Conservation (phyloP, 768 basidiomycete species). For the Rhizopogon rudus region DNA sequence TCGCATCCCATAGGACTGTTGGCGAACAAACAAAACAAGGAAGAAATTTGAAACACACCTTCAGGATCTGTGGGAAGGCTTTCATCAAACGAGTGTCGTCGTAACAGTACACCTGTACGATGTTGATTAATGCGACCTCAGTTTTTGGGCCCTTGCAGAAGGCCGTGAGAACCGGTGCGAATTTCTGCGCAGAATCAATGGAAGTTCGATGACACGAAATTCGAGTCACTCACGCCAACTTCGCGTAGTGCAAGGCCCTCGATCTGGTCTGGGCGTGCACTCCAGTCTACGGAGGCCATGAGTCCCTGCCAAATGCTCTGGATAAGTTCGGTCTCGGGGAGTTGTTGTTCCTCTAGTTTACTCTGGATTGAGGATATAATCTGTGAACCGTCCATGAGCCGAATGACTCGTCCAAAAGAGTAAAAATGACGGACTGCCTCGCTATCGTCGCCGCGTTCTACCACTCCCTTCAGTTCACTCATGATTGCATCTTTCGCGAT, state of each 20-base stretch:
- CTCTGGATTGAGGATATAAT: slow-evolving; percentile 70
- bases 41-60: slow-evolving; percentile 39
- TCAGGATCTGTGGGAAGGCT: slow-evolving; percentile 91
- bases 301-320: slow-evolving; percentile 92
- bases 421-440: slow-evolving; percentile 51
- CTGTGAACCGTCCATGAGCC: slow-evolving; percentile 32
- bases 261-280: slow-evolving; percentile 85
- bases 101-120: slow-evolving; percentile 93
- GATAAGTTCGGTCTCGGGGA: slow-evolving; percentile 82
- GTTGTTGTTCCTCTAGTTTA: slow-evolving; percentile 72
- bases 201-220: neutral
- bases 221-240: slow-evolving; percentile 59
- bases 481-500: slow-evolving; percentile 76
- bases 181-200: slow-evolving; percentile 48
- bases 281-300: slow-evolving; percentile 85
- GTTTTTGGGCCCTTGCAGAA: slow-evolving; percentile 89
- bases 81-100: slow-evolving; percentile 95
- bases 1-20: neutral
- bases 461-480: slow-evolving; percentile 62
- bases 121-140: slow-evolving; percentile 91
- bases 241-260: slow-evolving; percentile 86
- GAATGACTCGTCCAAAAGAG: neutral
- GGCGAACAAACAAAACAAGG: neutral
- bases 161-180: slow-evolving; percentile 79
- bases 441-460: slow-evolving; percentile 61